A percentile compares a stretch with the other conserved stretches of the same genome.
Evolutionary conservation across 2,329 filamentous ascomycete genomes (phyloP).

Genomic region (Aspergillus tamarii): DNA sequence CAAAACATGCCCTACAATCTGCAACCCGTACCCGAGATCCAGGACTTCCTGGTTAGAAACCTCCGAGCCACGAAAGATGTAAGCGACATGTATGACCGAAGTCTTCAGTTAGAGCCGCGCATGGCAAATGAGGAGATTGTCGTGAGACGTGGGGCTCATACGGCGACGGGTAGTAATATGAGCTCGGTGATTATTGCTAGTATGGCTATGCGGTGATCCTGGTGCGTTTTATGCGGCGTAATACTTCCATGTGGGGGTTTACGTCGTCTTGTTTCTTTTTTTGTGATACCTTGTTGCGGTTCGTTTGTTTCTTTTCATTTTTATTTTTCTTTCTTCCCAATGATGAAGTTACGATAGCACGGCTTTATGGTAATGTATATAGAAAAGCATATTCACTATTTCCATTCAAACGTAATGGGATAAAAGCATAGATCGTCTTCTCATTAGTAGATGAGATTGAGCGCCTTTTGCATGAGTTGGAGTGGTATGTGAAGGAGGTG

Average conservation of each 20-base stretch:
- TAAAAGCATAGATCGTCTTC: background rate
- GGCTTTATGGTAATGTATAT: background rate
- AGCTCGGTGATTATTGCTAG: constrained; percentile 22
- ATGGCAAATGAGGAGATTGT: constrained; percentile 90
- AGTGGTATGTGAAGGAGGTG: no score
- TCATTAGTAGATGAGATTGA: background rate
- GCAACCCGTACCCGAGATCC: constrained; percentile 81
- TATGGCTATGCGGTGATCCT: constrained; percentile 14
- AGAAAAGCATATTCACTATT: background rate
- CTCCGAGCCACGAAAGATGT: constrained; percentile 90
- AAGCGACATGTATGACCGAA: constrained; percentile 97
- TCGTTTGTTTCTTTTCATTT: background rate
- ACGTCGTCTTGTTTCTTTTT: background rate
- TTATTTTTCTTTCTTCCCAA: background rate
- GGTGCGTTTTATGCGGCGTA: background rate
- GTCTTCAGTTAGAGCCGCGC: constrained; percentile 82
- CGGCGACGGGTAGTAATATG: constrained; percentile 21
- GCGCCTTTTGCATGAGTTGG: no score
- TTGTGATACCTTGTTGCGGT: background rate
- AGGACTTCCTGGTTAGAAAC: constrained; percentile 76
- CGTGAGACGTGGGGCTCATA: constrained; percentile 56
- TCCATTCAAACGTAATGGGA: background rate
- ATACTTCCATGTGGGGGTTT: background rate
- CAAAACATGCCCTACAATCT: constrained; percentile 89
- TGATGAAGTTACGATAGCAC: background rate